Evolutionary conservation across 2,329 filamentous ascomycete genomes (phyloP), one percentile per base, ranked within the genome.

Genomic region (Aureobasidium leucospermi): DNA sequence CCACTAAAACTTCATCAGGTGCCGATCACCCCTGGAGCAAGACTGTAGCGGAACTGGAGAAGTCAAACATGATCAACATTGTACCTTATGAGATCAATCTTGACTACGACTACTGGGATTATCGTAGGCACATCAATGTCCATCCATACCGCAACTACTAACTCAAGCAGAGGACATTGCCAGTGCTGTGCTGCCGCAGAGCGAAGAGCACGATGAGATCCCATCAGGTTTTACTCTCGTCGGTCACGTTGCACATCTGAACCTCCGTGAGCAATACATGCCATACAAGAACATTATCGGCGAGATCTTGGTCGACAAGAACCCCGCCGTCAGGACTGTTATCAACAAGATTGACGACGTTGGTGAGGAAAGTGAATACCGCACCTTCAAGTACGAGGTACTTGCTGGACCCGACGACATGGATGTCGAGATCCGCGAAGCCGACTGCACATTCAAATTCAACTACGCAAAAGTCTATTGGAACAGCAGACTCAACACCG

Each of bases 401-500:
- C 82, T 99, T 0, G 86, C 85, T 1, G 94, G 94, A 0, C 82
- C 85, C 0, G 84, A 90, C 66, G 86, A 97, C 68, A 78, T 96
- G 73, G 85, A 92, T 57, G 94, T 99, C 58, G 84, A 89, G 63
- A 82, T 94, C 56, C 84, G 83, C 64, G 91, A 96, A 75, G 87
- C 89, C 67, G 83, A 85, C 62, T 97, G 94, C 76, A 78, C 81
- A n/a, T 99, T 96, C 76, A 80, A 81, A 59, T 97, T 99, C 73
- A 89, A 99, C 77, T 99, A 96, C 73, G 84, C 88, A 63, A 95
- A 95, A 67, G 94, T 99, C 4, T 99, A 99, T 79, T 99, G 93
- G 93, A 99, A 99, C 75, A 91, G 86, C 68, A 86, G 93, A 65
- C 83, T 99, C 13, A 87, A 95, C 68, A 89, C 85, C 0, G 94